phyloP scores from a whole-genome alignment of 495 filamentous ascomycete species.

The Talaromyces borbonicus region DNA sequence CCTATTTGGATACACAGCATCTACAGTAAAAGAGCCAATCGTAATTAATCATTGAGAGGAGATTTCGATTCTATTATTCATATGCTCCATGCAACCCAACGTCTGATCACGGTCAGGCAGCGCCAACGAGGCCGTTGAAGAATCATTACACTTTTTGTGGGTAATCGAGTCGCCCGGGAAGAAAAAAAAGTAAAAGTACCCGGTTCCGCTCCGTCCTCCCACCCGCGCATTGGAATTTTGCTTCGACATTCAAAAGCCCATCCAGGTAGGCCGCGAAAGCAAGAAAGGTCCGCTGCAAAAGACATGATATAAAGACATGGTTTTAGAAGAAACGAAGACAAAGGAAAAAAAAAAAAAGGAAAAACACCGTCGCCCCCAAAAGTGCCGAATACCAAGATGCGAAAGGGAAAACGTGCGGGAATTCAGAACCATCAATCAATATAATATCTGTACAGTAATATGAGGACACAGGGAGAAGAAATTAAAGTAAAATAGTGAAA shows the following conservation, averaged over 20 bases:
- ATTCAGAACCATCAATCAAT: constrained; percentile 2
- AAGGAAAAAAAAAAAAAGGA: constrained; percentile 1
- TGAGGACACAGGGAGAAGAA: constrained; percentile 11
- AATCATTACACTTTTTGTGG: constrained; percentile 5
- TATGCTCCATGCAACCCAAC: constrained; percentile 4
- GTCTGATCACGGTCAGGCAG: neutral
- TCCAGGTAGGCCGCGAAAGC: constrained; percentile 3
- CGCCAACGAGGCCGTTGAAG: neutral
- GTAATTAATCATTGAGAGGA: no score
- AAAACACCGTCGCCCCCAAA: constrained; percentile 8
- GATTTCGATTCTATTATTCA: constrained; percentile 5
- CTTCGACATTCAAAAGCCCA: no score
- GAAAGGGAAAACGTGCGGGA: constrained; percentile 6
- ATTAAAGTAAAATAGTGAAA: constrained; percentile 15
- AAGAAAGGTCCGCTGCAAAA: constrained; percentile 2
- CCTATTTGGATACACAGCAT: no score
- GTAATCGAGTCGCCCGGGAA: no score
- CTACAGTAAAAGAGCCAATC: no score
- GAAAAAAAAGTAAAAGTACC: neutral
- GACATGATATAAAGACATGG: constrained; percentile 7
- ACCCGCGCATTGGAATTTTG: constrained; percentile 1
- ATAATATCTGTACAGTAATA: constrained; percentile 10
- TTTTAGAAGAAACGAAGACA: no score
- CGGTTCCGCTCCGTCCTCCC: constrained; percentile 2
- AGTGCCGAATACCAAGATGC: neutral